Evolutionary conservation across 192 early-diverging fungal species (phyloP), one percentile per base, ranked within the genome.

Genomic region (Coemansia sp.): DNA sequence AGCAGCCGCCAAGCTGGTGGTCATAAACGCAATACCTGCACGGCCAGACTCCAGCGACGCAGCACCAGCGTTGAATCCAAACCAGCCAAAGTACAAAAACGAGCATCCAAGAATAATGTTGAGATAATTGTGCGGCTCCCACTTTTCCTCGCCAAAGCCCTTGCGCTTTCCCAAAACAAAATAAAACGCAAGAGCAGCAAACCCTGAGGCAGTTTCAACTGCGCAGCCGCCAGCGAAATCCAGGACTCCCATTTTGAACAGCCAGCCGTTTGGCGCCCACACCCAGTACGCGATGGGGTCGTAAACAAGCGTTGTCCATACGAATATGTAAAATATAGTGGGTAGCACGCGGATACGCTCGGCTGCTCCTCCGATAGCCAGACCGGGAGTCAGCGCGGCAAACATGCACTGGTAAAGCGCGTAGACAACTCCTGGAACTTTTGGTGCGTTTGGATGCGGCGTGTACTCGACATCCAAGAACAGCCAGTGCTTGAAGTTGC

Each of bases 181-280:
- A 58, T 89, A 89, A 64, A 89, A 90, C 7, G 93, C 93, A 49
- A 96, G 87, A 6, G 89, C 94, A 1, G 87, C 85, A 25, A 88
- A 85, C 27, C 94, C 94, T 17, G 90, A 91, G 10, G 87, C 86
- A 21, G 90, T 87, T 61, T 96, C 89, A 4, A 94, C 94, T 12
- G 92, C 87, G 17, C 85, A 89, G n/a, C 94, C 94, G 63, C 89
- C 94, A 22, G 94, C 94, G 86, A 87, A 96, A 67, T 94, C 93
- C 60, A 92, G 78, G 12, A 84, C 85, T 22, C 93, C 92, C 68
- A 93, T 63, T 35, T 82, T 77, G 16, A 74, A 69, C 16, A 94
- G 72, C 91, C 92, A 96, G 7, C 93, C 94, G 59, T 87, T 87
- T 29, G 82, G 82, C 2, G 85, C 83, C 93, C 93, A 96, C 10